These are phyloP conservation scores for Cyanidioschyzon merolae DNA, from an alignment of 23 red algal genomes.

Conservation along the genomic window DNA sequence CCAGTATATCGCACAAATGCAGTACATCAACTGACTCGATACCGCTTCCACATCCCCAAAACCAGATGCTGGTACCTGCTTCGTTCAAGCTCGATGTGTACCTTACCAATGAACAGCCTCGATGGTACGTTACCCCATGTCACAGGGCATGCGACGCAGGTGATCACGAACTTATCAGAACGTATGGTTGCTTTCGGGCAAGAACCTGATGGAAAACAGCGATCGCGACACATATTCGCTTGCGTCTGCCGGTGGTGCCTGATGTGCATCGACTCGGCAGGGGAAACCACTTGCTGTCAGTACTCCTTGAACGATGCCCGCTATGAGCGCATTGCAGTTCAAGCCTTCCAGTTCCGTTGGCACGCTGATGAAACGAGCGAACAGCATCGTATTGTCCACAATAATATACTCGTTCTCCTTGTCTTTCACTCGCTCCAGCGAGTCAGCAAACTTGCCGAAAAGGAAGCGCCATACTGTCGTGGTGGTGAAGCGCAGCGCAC, in stretches of 20 bases:
- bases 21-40: too few relatives aligned
- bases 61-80: too few relatives aligned
- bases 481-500: constrained; percentile 19
- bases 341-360: constrained; percentile 19
- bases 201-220: neutral
- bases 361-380: constrained; percentile 25
- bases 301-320: constrained; percentile 11
- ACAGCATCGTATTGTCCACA: constrained; percentile 19
- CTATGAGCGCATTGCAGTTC: constrained; percentile 30
- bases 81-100: too few relatives aligned
- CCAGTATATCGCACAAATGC: too few relatives aligned
- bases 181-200: neutral
- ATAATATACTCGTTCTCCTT: constrained; percentile 27
- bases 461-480: constrained; percentile 20
- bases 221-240: neutral
- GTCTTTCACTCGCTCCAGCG: constrained; percentile 22
- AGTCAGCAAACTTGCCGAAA: constrained; percentile 23
- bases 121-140: too few relatives aligned
- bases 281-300: constrained; percentile 16
- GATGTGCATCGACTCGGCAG: neutral
- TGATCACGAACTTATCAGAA: too few relatives aligned
- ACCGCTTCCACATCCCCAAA: too few relatives aligned
- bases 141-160: too few relatives aligned
- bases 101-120: too few relatives aligned
- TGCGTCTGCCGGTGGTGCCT: neutral